phyloP scores from a whole-genome alignment of 2,329 filamentous ascomycete genomes.

The Knoxdaviesia capensis region DNA sequence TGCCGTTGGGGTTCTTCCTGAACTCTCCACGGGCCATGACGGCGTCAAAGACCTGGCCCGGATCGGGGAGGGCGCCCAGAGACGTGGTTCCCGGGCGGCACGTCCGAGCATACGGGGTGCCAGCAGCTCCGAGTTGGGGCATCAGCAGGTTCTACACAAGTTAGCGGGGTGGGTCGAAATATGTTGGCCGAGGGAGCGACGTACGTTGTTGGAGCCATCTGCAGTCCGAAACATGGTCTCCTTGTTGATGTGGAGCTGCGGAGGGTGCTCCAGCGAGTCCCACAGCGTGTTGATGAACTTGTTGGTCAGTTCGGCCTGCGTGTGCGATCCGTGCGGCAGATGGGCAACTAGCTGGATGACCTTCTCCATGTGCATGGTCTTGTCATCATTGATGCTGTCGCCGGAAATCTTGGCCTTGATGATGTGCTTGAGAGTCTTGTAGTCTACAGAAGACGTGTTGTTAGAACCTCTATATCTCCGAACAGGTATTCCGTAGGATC shows the following conservation, averaged over 20 bases:
- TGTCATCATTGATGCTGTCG: constrained; percentile 46
- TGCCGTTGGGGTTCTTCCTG: constrained; percentile 46
- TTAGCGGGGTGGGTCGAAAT: neutral
- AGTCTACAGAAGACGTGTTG: constrained; percentile 20
- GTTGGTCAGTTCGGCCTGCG: constrained; percentile 42
- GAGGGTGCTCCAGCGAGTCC: constrained; percentile 53
- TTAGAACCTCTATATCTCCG: neutral
- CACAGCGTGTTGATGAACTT: constrained; percentile 49
- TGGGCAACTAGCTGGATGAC: constrained; percentile 50
- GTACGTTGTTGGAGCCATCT: constrained; percentile 48
- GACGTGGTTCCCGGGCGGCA: constrained; percentile 36
- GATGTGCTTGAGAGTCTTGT: constrained; percentile 40
- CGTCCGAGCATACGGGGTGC: constrained; percentile 45
- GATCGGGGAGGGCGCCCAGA: constrained; percentile 48
- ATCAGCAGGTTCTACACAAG: constrained; percentile 36
- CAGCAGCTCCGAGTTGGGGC: constrained; percentile 46
- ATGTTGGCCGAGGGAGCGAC: constrained; percentile 4
- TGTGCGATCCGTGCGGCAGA: constrained; percentile 40
- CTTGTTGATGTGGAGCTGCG: constrained; percentile 41
- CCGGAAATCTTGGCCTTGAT: constrained; percentile 43
- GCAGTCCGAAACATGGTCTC: constrained; percentile 45
- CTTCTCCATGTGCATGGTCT: constrained; percentile 58
- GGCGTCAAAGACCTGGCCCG: constrained; percentile 39
- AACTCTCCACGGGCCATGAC: constrained; percentile 33
- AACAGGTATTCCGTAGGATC: neutral